These are phyloP conservation scores for Grifola frondosa DNA, from an alignment of 1,284 basidiomycete species.

Conservation along the genomic window DNA sequence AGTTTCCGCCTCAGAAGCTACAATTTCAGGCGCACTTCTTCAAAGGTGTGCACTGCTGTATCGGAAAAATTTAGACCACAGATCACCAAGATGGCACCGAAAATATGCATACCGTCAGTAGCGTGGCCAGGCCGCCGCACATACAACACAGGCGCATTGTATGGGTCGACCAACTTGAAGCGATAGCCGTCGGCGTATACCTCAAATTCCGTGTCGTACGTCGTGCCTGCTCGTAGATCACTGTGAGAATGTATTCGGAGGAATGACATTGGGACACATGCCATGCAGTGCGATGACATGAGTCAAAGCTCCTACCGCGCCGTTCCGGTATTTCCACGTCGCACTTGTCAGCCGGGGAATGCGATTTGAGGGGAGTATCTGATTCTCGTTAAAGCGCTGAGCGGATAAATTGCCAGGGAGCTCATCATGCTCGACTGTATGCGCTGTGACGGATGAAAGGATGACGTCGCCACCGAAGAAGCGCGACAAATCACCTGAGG, in stretches of 20 bases:
- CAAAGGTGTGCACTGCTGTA: background rate
- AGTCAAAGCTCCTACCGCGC: constrained; percentile 52
- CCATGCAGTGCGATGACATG: constrained; percentile 57
- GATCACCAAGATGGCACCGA: background rate
- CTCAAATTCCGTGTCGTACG: constrained; percentile 47
- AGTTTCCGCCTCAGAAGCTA: too few species aligned
- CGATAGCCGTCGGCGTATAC: constrained; percentile 52
- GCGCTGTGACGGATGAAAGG: constrained; percentile 41
- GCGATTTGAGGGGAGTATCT: constrained; percentile 37
- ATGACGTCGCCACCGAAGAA: constrained; percentile 69
- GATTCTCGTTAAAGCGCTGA: constrained; percentile 47
- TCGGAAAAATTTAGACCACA: background rate
- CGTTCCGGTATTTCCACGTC: constrained; percentile 48
- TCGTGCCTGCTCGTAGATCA: constrained; percentile 16
- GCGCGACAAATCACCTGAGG: constrained; percentile 42
- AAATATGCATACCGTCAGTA: constrained; percentile 15
- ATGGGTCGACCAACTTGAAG: constrained; percentile 37
- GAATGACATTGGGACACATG: constrained; percentile 35
- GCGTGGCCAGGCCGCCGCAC: constrained; percentile 35
- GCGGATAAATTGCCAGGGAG: constrained; percentile 52
- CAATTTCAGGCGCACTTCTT: constrained; percentile 8
- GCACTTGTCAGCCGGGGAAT: constrained; percentile 35
- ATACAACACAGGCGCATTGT: constrained; percentile 33
- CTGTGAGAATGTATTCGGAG: background rate
- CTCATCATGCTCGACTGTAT: constrained; percentile 51